These are phyloP conservation scores for Pseudonectria buxi DNA, from an alignment of 2,329 filamentous ascomycete species.

Conservation along the genomic window DNA sequence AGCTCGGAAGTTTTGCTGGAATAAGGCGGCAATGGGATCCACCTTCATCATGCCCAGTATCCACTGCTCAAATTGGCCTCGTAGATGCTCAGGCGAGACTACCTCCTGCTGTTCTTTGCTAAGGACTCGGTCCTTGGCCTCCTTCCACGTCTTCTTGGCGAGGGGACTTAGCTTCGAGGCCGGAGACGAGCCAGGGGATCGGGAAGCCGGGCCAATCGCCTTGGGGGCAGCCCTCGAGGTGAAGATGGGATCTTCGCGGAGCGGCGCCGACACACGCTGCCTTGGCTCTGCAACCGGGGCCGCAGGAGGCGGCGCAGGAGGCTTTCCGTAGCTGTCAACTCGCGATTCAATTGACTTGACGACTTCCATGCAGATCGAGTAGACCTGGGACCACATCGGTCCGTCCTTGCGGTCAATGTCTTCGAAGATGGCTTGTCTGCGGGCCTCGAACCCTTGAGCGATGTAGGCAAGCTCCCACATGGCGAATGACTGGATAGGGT, in stretches of 20 bases:
- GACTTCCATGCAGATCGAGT: constrained; percentile 59
- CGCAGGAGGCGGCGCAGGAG: constrained; percentile 27
- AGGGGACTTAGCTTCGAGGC: constrained; percentile 43
- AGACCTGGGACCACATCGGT: constrained; percentile 75
- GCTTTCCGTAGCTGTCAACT: constrained; percentile 55
- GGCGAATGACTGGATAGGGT: constrained; percentile 60
- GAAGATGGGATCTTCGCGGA: constrained; percentile 40
- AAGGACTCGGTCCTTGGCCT: constrained; percentile 42
- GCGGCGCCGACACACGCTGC: constrained; percentile 32
- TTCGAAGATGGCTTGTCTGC: constrained; percentile 74
- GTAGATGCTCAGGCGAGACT: constrained; percentile 42
- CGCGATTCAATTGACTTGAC: constrained; percentile 61
- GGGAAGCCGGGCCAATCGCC: constrained; percentile 35
- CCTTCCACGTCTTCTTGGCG: constrained; percentile 42
- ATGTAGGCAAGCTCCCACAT: constrained; percentile 88
- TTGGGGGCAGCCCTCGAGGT: constrained; percentile 30
- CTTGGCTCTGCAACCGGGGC: constrained; percentile 25
- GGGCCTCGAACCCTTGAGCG: constrained; percentile 63
- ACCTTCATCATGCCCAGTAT: constrained; percentile 39
- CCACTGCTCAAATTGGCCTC: constrained; percentile 41
- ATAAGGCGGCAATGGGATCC: constrained; percentile 55
- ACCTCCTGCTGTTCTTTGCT: constrained; percentile 49
- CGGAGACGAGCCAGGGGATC: constrained; percentile 42
- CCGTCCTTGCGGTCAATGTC: constrained; percentile 80
- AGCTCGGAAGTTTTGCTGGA: constrained; percentile 63